Evolutionary conservation across 78 protist genomes (phyloP).

Genomic region (Dictyostelium firmibasis): DNA sequence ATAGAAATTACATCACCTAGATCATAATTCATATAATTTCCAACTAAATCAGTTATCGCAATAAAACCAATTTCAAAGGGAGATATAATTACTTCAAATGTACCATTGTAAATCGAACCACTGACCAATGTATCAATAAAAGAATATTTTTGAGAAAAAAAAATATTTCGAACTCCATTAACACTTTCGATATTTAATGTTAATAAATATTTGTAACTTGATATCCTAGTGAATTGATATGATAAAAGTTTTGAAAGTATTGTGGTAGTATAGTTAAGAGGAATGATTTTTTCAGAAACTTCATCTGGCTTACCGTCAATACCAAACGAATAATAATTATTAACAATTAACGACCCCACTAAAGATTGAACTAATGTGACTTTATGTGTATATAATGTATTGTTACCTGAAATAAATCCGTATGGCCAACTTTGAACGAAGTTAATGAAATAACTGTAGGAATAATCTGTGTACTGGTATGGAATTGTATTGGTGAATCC

Average conservation of each 20-base stretch:
- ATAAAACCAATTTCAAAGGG: neutral
- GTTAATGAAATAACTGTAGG: too few species aligned
- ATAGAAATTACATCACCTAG: neutral
- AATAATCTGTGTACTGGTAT: too few species aligned
- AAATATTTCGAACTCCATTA: neutral
- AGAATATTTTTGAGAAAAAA: neutral
- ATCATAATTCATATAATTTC: neutral
- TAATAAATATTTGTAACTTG: neutral
- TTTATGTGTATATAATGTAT: too few species aligned
- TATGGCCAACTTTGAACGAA: too few species aligned
- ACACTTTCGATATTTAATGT: neutral
- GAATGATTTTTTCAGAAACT: too few species aligned
- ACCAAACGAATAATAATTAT: too few species aligned
- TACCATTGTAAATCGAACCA: neutral
- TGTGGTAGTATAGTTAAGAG: too few species aligned
- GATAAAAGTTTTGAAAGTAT: neutral
- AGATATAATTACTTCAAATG: neutral
- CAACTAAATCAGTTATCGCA: neutral
- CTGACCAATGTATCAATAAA: neutral
- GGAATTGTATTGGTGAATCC: too few species aligned
- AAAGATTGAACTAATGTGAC: too few species aligned
- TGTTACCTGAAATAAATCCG: too few species aligned
- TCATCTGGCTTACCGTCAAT: too few species aligned
- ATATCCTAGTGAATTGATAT: neutral
- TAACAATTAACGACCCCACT: too few species aligned